phyloP scores from a whole-genome alignment of 2,329 filamentous ascomycete species.

The Aspergillus sp. region DNA sequence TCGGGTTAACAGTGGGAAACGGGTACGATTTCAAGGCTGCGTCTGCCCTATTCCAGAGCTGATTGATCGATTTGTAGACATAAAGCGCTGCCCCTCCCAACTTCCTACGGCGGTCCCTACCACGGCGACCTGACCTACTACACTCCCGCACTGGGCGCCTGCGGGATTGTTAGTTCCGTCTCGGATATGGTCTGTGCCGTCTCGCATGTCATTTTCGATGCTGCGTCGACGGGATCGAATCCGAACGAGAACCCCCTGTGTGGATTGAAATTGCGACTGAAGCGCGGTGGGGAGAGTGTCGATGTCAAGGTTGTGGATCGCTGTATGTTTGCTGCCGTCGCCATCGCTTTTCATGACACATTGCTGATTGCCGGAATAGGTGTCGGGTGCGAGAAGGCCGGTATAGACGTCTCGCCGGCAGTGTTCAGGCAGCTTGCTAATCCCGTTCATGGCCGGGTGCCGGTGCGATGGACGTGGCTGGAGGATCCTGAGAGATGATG shows the following conservation, averaged over 20 bases:
- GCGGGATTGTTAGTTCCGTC: constrained; percentile 49
- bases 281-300: constrained; percentile 45
- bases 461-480: constrained; percentile 44
- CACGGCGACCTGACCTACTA: constrained; percentile 64
- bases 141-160: constrained; percentile 57
- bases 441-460: constrained; percentile 38
- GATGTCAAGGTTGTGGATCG: constrained; percentile 61
- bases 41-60: not conserved
- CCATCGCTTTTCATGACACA: not conserved
- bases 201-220: constrained; percentile 58
- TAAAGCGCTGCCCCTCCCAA: constrained; percentile 18
- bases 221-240: constrained; percentile 41
- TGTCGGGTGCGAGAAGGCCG: constrained; percentile 38
- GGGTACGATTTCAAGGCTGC: constrained; percentile 5
- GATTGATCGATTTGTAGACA: not conserved
- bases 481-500: no score
- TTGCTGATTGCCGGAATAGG: constrained; percentile 17
- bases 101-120: constrained; percentile 39
- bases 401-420: constrained; percentile 42
- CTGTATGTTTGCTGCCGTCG: constrained; percentile 33
- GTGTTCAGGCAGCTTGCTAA: constrained; percentile 42
- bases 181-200: constrained; percentile 57
- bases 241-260: constrained; percentile 61
- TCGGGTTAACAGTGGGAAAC: constrained; percentile 14
- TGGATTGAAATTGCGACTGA: constrained; percentile 55